phyloP scores from a whole-genome alignment of 1,139 yeast genomes.

The Yamadazyma mexicana region DNA sequence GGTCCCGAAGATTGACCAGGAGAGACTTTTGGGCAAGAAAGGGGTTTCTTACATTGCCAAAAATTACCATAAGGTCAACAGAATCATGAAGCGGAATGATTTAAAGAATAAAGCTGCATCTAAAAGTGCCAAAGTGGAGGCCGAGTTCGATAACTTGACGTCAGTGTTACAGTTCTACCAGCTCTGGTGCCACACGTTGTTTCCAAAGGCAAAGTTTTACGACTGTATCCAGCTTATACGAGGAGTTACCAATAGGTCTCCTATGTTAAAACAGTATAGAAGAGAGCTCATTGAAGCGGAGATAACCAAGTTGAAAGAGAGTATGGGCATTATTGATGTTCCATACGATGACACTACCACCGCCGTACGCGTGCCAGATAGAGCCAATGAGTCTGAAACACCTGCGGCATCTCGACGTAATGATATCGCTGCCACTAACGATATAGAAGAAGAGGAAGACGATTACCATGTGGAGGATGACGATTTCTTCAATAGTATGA shows the following conservation, averaged over 20 bases:
- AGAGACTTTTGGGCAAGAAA: constrained; percentile 43
- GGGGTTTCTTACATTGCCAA: constrained; percentile 51
- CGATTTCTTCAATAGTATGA: constrained; percentile 26
- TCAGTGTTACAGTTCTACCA: constrained; percentile 67
- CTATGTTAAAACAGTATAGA: constrained; percentile 36
- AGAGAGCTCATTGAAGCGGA: constrained; percentile 37
- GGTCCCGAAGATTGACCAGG: constrained; percentile 49
- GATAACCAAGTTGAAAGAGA: constrained; percentile 31
- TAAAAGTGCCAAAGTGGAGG: constrained; percentile 29
- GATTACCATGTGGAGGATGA: constrained; percentile 25
- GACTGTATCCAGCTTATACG: constrained; percentile 52
- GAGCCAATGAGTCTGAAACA: too few relatives aligned
- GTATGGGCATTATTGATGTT: constrained; percentile 32
- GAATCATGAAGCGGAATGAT: constrained; percentile 31
- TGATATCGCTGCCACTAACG: constrained; percentile 10
- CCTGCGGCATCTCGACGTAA: not conserved
- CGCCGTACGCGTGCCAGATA: too few relatives aligned
- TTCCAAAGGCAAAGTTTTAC: constrained; percentile 73
- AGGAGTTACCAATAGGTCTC: constrained; percentile 32
- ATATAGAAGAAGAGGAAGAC: constrained; percentile 13
- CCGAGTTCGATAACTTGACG: constrained; percentile 42
- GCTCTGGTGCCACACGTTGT: constrained; percentile 81
- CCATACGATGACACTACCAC: constrained; percentile 2
- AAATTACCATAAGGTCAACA: constrained; percentile 35
- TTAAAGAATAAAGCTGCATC: constrained; percentile 11